phyloP scores from a whole-genome alignment of 306 rosid species.

The Benincasa hispida region DNA sequence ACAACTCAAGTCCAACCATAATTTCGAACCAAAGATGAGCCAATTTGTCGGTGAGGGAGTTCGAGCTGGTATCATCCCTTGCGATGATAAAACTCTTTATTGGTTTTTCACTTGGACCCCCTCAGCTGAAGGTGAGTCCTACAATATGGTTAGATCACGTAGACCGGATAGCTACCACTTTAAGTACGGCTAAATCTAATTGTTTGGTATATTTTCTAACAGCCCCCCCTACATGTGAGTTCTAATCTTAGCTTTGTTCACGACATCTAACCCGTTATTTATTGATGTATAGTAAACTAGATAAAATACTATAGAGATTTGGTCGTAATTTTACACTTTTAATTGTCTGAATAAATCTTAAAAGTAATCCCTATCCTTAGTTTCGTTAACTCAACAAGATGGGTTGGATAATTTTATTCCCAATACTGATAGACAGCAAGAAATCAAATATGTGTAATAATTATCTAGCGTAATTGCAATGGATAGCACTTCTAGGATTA shows the following conservation, averaged over 20 bases:
- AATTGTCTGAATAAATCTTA: neutral
- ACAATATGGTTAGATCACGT: neutral
- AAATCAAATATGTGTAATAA: neutral
- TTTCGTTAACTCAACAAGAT: neutral
- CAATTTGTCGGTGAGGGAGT: constrained; percentile 44
- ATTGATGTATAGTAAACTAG: neutral
- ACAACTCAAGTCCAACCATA: constrained; percentile 13
- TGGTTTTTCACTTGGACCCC: constrained; percentile 60
- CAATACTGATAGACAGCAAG: neutral
- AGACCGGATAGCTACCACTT: neutral
- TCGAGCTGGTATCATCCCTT: constrained; percentile 38
- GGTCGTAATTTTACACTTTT: neutral
- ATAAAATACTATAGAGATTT: neutral
- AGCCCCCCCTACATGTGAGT: neutral
- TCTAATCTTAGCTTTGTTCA: neutral
- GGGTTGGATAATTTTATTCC: neutral
- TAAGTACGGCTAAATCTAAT: neutral
- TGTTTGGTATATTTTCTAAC: neutral
- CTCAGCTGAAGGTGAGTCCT: constrained; percentile 35
- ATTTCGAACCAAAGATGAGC: constrained; percentile 22
- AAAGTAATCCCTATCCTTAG: neutral
- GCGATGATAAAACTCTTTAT: constrained; percentile 26
- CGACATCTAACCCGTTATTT: neutral
- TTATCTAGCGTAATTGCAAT: neutral
- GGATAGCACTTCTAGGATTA: no score